Percentiles rank a stretch among this genome's conserved stretches.
Evolutionary conservation across 2,329 filamentous ascomycete species (phyloP).

Genomic region (Trichophyton rubrum): DNA sequence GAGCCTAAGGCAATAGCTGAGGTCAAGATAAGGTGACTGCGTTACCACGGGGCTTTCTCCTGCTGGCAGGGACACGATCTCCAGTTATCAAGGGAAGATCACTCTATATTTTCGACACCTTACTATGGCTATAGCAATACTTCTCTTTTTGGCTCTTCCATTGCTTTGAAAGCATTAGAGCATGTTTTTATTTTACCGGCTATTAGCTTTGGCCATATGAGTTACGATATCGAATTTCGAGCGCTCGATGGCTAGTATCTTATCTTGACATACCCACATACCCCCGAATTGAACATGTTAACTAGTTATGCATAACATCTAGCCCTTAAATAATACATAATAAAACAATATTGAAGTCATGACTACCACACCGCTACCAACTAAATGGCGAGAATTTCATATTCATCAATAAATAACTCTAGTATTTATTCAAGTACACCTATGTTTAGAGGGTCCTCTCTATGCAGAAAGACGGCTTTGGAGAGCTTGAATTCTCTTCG

Average conservation of each 20-base stretch:
- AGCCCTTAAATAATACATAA: not conserved
- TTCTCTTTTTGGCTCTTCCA: not conserved
- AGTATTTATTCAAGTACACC: not conserved
- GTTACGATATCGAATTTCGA: not conserved
- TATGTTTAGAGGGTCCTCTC: not conserved
- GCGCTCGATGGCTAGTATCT: not conserved
- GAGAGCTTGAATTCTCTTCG: slow-evolving; percentile 1
- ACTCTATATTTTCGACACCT: not conserved
- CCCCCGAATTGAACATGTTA: not conserved
- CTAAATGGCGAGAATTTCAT: not conserved
- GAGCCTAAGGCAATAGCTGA: not conserved
- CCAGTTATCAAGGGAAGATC: not conserved
- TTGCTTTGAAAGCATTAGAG: not conserved
- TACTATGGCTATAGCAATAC: not conserved
- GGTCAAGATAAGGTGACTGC: not conserved
- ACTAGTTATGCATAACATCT: not conserved
- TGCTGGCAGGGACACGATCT: not conserved
- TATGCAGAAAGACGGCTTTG: not conserved
- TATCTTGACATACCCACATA: not conserved
- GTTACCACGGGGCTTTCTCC: slow-evolving; percentile 5
- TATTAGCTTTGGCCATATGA: not conserved
- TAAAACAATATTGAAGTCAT: not conserved
- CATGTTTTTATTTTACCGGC: not conserved
- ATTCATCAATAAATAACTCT: not conserved
- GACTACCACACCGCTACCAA: not conserved